Base-by-base conservation (phyloP, 225 moss, liverwort and hornwort species). In the Physcomitrium patens region DNA sequence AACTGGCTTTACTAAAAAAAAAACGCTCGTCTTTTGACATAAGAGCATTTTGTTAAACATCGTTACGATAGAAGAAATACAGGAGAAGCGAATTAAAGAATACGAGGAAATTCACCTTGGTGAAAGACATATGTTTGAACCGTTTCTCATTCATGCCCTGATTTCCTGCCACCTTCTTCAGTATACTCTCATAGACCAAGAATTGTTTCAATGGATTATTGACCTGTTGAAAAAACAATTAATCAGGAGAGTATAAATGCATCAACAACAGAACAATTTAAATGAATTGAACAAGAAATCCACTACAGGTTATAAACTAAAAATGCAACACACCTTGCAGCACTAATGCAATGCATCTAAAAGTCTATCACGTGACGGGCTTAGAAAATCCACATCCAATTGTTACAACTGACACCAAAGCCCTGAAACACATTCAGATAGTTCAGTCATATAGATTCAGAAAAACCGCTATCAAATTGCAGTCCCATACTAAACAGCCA, bases 171-270 rank as follows among this genome's bases (percentile, higher is more conserved):
- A 90, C 71, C 84, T 87, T 89, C 82, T 91, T 93, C 78, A 89
- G 77, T 71, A 86, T 63, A 60, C 76, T 91, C 78, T 94, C 92
- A 63, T 93, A 90, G 54, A 91, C 73, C 82, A 93, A 82, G 67
- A 93, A 86, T 75, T 97, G 89, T 27, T 89, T 90, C 58, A 94
- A 87, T 18, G 91, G 86, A 84, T 93, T 82, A 76, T 86, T 87
- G 61, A 94, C 92, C 93, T 94, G 84, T 69, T 50, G 67, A 44
- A 68, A 59, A 56, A 74, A 62, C 77, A 70, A 45, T 46, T 49
- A 55, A 77, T 53, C 66, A 77, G 23, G 18, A 27, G 16, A 53
- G 46, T 22, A 49, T 70, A 51, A 59, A 65, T 65, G 51, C 41
- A 22, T 57, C 31, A 67, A 49, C 54, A 41, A 53, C 16, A 47